phyloP scores from a whole-genome alignment of 495 filamentous ascomycete species.

The Gamarada debralockiae region DNA sequence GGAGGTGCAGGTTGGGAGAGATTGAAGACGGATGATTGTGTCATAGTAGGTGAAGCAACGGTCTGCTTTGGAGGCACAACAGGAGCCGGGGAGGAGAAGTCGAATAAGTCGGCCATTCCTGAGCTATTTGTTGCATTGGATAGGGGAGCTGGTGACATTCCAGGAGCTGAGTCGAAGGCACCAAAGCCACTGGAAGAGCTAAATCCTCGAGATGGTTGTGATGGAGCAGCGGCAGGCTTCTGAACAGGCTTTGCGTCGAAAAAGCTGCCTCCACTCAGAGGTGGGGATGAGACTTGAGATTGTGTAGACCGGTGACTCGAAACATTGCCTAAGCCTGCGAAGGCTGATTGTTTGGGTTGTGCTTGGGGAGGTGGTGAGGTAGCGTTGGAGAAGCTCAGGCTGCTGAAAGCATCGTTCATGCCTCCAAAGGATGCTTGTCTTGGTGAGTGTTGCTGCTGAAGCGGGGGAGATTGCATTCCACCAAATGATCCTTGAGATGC shows the following conservation, averaged over 20 bases:
- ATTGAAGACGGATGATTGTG: conserved; percentile 68
- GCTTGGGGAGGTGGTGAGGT: conserved; percentile 51
- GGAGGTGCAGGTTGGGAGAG: conserved; percentile 54
- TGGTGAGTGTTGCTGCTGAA: conserved; percentile 32
- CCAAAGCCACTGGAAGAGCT: conserved; percentile 33
- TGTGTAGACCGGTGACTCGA: conserved; percentile 37
- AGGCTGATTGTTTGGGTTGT: conserved; percentile 63
- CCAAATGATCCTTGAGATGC: conserved; percentile 59
- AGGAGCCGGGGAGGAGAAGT: conserved; percentile 53
- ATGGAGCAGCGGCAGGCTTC: conserved; percentile 39
- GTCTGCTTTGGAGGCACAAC: conserved; percentile 41
- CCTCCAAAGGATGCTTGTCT: conserved; percentile 59
- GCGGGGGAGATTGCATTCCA: conserved; percentile 57
- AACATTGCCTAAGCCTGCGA: conserved; percentile 66
- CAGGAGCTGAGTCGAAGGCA: conserved; percentile 25
- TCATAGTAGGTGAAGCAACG: conserved; percentile 36
- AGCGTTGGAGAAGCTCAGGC: conserved; percentile 63
- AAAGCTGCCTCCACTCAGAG: conserved; percentile 63
- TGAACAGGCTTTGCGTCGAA: conserved; percentile 70
- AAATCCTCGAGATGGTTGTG: conserved; percentile 37
- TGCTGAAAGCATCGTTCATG: conserved; percentile 84
- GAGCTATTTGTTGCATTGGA: conserved; percentile 30
- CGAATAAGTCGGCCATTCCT: conserved; percentile 72
- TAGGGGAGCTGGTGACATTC: conserved; percentile 16
- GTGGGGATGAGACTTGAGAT: conserved; percentile 49